phyloP scores from a whole-genome alignment of 805 yeast species.

The Hanseniaspora nectarophila region DNA sequence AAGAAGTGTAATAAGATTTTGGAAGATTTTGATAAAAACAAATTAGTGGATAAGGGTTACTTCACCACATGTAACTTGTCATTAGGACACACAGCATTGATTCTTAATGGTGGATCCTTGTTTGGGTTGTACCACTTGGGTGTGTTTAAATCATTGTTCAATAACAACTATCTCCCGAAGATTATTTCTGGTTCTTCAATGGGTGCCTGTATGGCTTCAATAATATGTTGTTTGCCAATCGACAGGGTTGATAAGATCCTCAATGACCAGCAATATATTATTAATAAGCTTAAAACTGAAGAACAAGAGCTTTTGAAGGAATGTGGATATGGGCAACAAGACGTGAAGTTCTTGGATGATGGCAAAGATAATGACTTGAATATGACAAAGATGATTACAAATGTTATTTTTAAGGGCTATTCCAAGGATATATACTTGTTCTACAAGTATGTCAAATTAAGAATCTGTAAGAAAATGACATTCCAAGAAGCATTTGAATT shows the following conservation, averaged over 20 bases:
- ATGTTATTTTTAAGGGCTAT: constrained; percentile 66
- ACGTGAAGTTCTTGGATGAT: constrained; percentile 18
- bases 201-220: constrained; percentile 85
- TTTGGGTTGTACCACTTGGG: constrained; percentile 93
- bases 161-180: constrained; percentile 64
- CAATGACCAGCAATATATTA: constrained; percentile 28
- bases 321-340: constrained; percentile 28
- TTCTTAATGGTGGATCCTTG: constrained; percentile 87
- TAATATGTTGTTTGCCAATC: constrained; percentile 63
- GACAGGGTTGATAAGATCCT: constrained; percentile 44
- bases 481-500: constrained; percentile 84
- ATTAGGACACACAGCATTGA: constrained; percentile 79
- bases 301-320: constrained; percentile 48
- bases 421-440: constrained; percentile 76
- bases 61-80: constrained; percentile 76
- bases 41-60: constrained; percentile 45
- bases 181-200: constrained; percentile 86
- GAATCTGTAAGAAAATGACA: constrained; percentile 67
- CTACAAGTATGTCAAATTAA: constrained; percentile 56
- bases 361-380: constrained; percentile 29
- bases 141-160: constrained; percentile 71
- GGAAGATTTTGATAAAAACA: constrained; percentile 38
- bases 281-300: constrained; percentile 38
- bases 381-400: constrained; percentile 57
- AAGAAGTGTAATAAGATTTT: constrained; percentile 71